Base-by-base conservation (phyloP, 208 protist genomes). In the Trypanosoma melophagium region DNA sequence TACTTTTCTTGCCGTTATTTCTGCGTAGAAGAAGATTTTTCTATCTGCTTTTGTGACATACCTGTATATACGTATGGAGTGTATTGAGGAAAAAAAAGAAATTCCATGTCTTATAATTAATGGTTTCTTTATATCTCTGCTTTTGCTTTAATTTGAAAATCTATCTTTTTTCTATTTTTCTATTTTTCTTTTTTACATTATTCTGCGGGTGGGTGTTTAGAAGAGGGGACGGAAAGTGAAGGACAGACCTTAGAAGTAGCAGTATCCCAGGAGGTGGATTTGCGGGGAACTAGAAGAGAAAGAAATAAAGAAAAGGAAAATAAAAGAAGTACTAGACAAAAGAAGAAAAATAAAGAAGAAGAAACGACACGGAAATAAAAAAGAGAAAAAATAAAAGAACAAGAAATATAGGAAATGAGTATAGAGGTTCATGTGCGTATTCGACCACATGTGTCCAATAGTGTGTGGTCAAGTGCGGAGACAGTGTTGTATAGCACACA, bases 381-480 rank as follows among this genome's bases (percentile, higher is more conserved):
- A 50, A 40, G 41, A 51, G n/a, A 68, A 17, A 50, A n/a, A 69
- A 54, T 53, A n/a, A 40, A 10, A 63, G 1, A 55, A 22, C 24
- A 14, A 63, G 14, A 4, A 0, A 19, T 1, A 53, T 21, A 60
- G 17, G 24, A 14, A 3, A 95, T 93, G 89, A 94, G 84, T 63
- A 94, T 96, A 59, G 90, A 96, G 35, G 90, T 94, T 31, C 90
- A 96, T 51, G 87, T 96, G 22, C 90, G 90, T 53, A 72, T 96
- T 25, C 83, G 86, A 24, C 90, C 90, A 0, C 64, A 77, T 17
- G 86, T 84, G 12, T 63, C 61, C 41, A 78, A 83, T 56, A 66
- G 76, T 28, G 84, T 92, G 0, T 96, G 90, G 88, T 88, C 87
- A 9, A 92, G 79, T 60, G 87, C 86, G 0, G 85, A 93, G 59